phyloP scores from a whole-genome alignment of 441 rosid genomes.

The Adansonia rubrostipa region DNA sequence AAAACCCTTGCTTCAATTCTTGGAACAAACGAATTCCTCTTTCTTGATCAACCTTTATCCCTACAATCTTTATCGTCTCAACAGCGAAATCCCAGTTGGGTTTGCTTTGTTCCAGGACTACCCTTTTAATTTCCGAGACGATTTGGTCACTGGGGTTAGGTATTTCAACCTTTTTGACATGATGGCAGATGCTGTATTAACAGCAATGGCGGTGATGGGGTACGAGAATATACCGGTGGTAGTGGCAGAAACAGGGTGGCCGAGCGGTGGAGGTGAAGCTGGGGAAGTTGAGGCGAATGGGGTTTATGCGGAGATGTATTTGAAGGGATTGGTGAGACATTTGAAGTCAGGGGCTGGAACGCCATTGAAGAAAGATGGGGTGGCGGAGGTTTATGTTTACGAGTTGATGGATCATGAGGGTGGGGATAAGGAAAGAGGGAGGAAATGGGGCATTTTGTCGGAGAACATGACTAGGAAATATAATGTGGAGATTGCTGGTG shows the following conservation, averaged over 20 bases:
- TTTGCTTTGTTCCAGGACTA: slow-evolving; percentile 78
- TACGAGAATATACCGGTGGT: slow-evolving; percentile 69
- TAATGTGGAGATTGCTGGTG: slow-evolving; percentile 53
- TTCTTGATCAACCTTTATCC: slow-evolving; percentile 79
- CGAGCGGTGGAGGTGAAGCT: slow-evolving; percentile 55
- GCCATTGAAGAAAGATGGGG: slow-evolving; percentile 79
- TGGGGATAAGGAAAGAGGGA: slow-evolving; percentile 40
- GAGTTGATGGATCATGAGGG: slow-evolving; percentile 66
- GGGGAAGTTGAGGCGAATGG: slow-evolving; percentile 70
- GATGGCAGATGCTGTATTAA: slow-evolving; percentile 79
- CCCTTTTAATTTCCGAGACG: slow-evolving; percentile 78
- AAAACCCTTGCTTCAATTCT: slow-evolving; percentile 66
- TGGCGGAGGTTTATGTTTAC: slow-evolving; percentile 62
- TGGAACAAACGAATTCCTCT: slow-evolving; percentile 69
- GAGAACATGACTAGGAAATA: slow-evolving; percentile 71
- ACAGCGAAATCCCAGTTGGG: slow-evolving; percentile 71
- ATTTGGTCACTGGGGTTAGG: slow-evolving; percentile 71
- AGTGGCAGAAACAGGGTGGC: slow-evolving; percentile 93
- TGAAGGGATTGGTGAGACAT: slow-evolving; percentile 62
- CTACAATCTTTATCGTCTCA: slow-evolving; percentile 68
- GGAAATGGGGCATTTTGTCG: slow-evolving; percentile 77
- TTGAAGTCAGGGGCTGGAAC: slow-evolving; percentile 69
- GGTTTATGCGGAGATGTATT: slow-evolving; percentile 63
- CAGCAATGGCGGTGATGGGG: slow-evolving; percentile 74
- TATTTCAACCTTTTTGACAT: slow-evolving; percentile 79